Evolutionary conservation across 2,329 filamentous ascomycete genomes (phyloP).

Genomic region (Fusarium tuaranense): DNA sequence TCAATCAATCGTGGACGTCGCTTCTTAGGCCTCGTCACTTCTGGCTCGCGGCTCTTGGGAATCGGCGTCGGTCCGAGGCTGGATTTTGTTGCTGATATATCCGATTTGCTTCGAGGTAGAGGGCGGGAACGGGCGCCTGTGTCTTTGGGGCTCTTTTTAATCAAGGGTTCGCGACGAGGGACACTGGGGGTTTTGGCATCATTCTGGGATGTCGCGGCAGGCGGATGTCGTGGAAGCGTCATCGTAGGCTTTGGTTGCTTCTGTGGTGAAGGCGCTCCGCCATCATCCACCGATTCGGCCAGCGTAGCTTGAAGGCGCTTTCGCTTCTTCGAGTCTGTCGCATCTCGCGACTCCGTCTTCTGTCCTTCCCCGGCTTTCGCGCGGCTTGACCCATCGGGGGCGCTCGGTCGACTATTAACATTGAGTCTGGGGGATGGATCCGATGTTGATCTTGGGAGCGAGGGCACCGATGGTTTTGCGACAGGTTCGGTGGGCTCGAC

Average conservation of each 20-base stretch:
- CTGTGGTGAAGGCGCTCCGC: slow-evolving; percentile 1
- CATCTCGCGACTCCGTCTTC: slow-evolving; percentile 24
- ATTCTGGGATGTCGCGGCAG: slow-evolving; percentile 3
- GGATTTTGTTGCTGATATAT: slow-evolving; percentile 8
- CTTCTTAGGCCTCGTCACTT: slow-evolving; percentile 19
- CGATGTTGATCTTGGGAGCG: slow-evolving; percentile 26
- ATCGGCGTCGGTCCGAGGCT: not conserved
- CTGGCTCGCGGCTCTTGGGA: slow-evolving; percentile 10
- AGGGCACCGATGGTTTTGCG: slow-evolving; percentile 30
- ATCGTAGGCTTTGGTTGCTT: slow-evolving; percentile 22
- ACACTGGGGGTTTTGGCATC: slow-evolving; percentile 4
- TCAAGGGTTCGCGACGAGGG: not conserved
- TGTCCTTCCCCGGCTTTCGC: slow-evolving; percentile 8
- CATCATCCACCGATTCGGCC: slow-evolving; percentile 16
- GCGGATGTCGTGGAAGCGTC: slow-evolving; percentile 23
- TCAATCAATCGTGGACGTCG: slow-evolving; percentile 56
- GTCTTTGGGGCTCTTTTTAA: slow-evolving; percentile 25
- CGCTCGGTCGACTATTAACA: slow-evolving; percentile 15
- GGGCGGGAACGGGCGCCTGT: slow-evolving; percentile 1
- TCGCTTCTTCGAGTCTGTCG: slow-evolving; percentile 37
- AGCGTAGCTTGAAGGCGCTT: slow-evolving; percentile 34
- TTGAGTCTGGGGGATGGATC: slow-evolving; percentile 27
- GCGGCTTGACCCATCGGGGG: slow-evolving; percentile 5
- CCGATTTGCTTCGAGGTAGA: slow-evolving; percentile 19
- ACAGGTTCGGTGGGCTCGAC: slow-evolving; percentile 17